These are phyloP conservation scores for Cynara cardunculus DNA, from an alignment of 129 eudicot genomes.

Conservation along the genomic window DNA sequence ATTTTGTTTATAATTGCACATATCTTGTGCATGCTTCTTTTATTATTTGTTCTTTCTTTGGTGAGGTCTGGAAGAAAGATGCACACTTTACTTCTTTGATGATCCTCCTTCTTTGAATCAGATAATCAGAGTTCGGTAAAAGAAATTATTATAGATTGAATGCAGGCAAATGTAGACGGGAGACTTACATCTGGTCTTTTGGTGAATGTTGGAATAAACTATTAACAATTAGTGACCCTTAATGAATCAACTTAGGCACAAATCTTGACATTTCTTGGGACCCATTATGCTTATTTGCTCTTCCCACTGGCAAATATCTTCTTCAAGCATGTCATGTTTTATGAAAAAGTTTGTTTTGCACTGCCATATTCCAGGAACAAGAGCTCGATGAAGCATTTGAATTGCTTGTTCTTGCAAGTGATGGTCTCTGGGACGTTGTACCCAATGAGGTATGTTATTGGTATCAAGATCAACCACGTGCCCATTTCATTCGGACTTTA, in stretches of 20 bases:
- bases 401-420: conserved; percentile 79
- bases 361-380: conserved; percentile 45
- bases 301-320: background rate
- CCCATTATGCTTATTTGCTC: background rate
- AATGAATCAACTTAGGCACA: background rate
- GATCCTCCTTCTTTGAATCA: background rate
- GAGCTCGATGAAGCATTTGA: conserved; percentile 64
- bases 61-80: background rate
- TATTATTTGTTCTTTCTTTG: background rate
- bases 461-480: background rate
- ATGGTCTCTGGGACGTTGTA: conserved; percentile 86
- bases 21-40: background rate
- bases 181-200: background rate
- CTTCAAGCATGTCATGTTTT: background rate
- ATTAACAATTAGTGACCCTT: background rate
- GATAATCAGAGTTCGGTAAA: background rate
- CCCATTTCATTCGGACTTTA: background rate
- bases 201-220: background rate
- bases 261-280: background rate
- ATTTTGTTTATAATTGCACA: background rate
- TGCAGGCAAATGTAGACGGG: background rate
- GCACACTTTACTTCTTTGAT: background rate
- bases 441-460: conserved; percentile 60
- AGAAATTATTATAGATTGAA: background rate
- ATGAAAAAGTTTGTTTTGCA: background rate